Evolutionary conservation across 2,329 filamentous ascomycete species (phyloP).

Genomic region (Apiospora sp.): DNA sequence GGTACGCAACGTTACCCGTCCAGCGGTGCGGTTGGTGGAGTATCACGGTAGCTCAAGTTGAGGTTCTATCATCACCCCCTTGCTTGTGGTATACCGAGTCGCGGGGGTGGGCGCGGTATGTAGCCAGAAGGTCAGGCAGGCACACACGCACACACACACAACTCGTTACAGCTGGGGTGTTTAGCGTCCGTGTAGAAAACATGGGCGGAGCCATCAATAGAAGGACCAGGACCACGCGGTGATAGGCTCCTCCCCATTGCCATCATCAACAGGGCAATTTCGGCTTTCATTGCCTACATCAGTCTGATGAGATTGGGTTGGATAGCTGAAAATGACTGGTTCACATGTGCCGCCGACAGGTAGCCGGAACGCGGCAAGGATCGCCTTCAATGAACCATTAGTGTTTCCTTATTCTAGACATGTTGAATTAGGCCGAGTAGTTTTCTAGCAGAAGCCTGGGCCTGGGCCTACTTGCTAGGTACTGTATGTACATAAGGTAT

Average conservation of each 20-base stretch:
- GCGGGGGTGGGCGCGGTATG: neutral
- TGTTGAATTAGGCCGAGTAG: neutral
- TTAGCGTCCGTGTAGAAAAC: neutral
- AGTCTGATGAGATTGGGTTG: neutral
- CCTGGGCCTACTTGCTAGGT: neutral
- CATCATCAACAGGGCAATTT: neutral
- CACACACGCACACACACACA: neutral
- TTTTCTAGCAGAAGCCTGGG: neutral
- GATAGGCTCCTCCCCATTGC: neutral
- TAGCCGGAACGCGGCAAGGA: neutral
- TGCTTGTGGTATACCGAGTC: neutral
- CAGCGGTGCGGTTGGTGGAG: constrained; percentile 10
- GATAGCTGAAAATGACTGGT: neutral
- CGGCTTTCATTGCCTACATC: neutral
- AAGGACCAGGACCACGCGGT: neutral
- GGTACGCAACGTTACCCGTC: constrained; percentile 9
- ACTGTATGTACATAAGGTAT: no score
- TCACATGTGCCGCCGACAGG: neutral
- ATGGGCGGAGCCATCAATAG: neutral
- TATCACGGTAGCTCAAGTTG: neutral
- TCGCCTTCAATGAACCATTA: neutral
- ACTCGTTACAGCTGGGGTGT: neutral
- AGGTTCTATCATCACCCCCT: neutral
- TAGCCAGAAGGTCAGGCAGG: neutral
- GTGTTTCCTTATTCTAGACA: neutral